A percentile compares a stretch with the other conserved stretches of the same genome.
Evolutionary conservation across 495 filamentous ascomycete genomes (phyloP).

Genomic region (Evansstolkia leycettana): DNA sequence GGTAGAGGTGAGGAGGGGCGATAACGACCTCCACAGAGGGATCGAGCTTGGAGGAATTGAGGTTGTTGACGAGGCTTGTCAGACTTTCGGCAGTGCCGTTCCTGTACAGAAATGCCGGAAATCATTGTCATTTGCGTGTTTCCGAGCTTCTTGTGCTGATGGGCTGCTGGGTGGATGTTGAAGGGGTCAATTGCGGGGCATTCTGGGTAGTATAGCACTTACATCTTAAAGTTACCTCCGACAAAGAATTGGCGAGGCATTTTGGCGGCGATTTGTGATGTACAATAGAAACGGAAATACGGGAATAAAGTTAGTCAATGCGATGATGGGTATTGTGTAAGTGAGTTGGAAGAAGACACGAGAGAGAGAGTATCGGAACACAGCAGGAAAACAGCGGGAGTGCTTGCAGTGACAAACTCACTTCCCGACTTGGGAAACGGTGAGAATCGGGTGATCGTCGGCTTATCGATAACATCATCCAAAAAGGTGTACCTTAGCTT

Average conservation of each 20-base stretch:
- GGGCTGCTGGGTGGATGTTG: constrained; percentile 2
- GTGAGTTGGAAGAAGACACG: constrained; percentile 2
- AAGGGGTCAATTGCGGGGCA: constrained; percentile 13
- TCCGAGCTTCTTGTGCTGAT: neutral
- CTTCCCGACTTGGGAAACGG: too few species aligned
- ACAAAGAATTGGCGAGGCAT: constrained; percentile 99
- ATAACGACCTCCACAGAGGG: constrained; percentile 68
- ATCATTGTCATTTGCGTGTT: neutral
- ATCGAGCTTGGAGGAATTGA: constrained; percentile 61
- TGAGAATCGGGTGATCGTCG: constrained; percentile 5
- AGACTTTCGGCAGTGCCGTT: constrained; percentile 84
- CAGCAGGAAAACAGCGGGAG: neutral
- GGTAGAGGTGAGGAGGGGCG: constrained; percentile 81
- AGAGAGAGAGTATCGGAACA: constrained; percentile 2
- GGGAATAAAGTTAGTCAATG: neutral
- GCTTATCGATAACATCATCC: constrained; percentile 15
- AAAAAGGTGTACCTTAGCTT: too few species aligned
- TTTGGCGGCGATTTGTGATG: constrained; percentile 10
- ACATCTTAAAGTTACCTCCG: constrained; percentile 99
- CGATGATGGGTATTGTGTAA: neutral
- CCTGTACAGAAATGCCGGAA: constrained; percentile 34
- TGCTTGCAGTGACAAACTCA: neutral
- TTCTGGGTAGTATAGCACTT: constrained; percentile 17
- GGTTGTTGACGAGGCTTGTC: constrained; percentile 72
- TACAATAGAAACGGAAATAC: constrained; percentile 3